phyloP scores from a whole-genome alignment of 129 eudicot genomes.

The Ambrosia trifida region DNA sequence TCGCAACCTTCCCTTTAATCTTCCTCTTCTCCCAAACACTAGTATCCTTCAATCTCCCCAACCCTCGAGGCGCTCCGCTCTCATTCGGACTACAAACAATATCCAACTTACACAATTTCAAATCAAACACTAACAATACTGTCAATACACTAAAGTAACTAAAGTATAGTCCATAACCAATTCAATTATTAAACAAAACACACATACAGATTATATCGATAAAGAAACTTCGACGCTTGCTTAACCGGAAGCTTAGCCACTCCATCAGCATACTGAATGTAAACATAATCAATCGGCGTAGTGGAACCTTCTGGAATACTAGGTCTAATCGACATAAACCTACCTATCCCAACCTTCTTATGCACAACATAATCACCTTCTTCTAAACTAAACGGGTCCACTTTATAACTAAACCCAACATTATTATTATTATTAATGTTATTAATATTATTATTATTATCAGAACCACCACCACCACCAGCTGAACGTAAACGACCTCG shows the following conservation, averaged over 20 bases:
- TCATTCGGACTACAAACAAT: slow-evolving; percentile 76
- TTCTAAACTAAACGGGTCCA: slow-evolving; percentile 74
- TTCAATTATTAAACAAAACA: neutral
- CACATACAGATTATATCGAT: slow-evolving; percentile 87
- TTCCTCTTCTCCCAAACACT: slow-evolving; percentile 93
- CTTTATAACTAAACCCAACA: slow-evolving; percentile 59
- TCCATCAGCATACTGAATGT: slow-evolving; percentile 92
- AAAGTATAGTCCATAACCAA: neutral
- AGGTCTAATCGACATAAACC: slow-evolving; percentile 74
- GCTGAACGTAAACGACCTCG: slow-evolving; percentile 29
- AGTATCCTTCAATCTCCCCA: slow-evolving; percentile 89
- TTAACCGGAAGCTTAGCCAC: slow-evolving; percentile 93
- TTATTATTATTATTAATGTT: neutral
- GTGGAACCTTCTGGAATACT: slow-evolving; percentile 51
- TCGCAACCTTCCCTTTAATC: slow-evolving; percentile 91
- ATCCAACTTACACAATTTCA: neutral
- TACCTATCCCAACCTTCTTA: slow-evolving; percentile 87
- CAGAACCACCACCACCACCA: neutral
- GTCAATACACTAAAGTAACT: too few species aligned
- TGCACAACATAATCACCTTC: slow-evolving; percentile 95
- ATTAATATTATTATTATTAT: too few species aligned
- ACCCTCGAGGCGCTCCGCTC: slow-evolving; percentile 63
- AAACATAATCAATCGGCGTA: slow-evolving; percentile 72
- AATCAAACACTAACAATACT: neutral
- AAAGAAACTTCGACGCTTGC: slow-evolving; percentile 83